A percentile compares a stretch with the other conserved stretches of the same genome.
phyloP scores from a whole-genome alignment of 2,329 filamentous ascomycete genomes.

The Aspergillus latus region DNA sequence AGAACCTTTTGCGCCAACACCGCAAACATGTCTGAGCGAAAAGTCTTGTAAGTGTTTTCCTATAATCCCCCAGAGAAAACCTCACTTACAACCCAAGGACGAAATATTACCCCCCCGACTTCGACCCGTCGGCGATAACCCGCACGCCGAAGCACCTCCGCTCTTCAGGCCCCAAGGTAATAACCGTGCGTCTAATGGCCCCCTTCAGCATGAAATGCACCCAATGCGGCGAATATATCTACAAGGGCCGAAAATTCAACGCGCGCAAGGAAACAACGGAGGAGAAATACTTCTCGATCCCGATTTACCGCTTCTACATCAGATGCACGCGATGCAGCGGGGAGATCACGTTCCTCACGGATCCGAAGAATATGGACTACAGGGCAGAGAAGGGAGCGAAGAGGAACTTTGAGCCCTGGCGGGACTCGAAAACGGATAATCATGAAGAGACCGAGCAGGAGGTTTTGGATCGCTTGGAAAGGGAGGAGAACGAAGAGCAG shows the following conservation, averaged over 20 bases:
- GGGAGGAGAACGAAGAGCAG: slow-evolving; percentile 65
- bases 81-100: slow-evolving; percentile 14
- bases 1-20: not conserved
- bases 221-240: slow-evolving; percentile 71
- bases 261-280: slow-evolving; percentile 89
- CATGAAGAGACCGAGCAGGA: slow-evolving; percentile 80
- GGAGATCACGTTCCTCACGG: slow-evolving; percentile 91
- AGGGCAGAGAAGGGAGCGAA: slow-evolving; percentile 77
- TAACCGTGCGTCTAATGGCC: slow-evolving; percentile 87
- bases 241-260: slow-evolving; percentile 94
- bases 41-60: slow-evolving; percentile 2
- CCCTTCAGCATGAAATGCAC: slow-evolving; percentile 79
- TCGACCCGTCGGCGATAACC: slow-evolving; percentile 80
- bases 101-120: slow-evolving; percentile 68
- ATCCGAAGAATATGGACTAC: slow-evolving; percentile 94
- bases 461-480: slow-evolving; percentile 77
- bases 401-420: slow-evolving; percentile 92
- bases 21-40: slow-evolving; percentile 69
- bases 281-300: slow-evolving; percentile 83
- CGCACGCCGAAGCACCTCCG: slow-evolving; percentile 59
- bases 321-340: slow-evolving; percentile 81
- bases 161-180: slow-evolving; percentile 71
- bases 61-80: not conserved
- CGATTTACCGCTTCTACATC: slow-evolving; percentile 88
- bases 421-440: slow-evolving; percentile 58